Percentiles rank a stretch among this genome's conserved stretches.
Conservation (phyloP, 2,329 filamentous ascomycete species). For the Leptodontidium sp. region DNA sequence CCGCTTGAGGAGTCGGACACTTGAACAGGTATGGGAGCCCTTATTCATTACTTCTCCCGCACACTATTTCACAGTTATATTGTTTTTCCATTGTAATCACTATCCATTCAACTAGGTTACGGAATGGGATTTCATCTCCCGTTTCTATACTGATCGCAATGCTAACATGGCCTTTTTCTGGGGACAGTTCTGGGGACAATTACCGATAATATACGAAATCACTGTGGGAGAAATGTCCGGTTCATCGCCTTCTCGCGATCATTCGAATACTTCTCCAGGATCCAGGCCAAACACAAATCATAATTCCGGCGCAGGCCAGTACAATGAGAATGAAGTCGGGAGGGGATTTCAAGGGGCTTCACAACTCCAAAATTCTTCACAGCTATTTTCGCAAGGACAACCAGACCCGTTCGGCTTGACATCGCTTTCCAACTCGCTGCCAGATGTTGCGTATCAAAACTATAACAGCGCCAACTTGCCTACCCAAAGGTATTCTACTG, state of each 20-base stretch:
- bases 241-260: conserved; percentile 30
- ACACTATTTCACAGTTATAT: not conserved
- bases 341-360: conserved; percentile 21
- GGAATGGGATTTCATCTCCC: not conserved
- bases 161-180: conserved; percentile 38
- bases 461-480: conserved; percentile 30
- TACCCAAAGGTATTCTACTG: conserved; percentile 36
- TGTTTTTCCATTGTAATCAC: not conserved
- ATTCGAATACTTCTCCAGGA: conserved; percentile 27
- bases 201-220: conserved; percentile 30
- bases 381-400: conserved; percentile 32
- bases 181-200: conserved; percentile 34
- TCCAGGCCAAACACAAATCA: conserved; percentile 24
- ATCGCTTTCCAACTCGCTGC: conserved; percentile 38
- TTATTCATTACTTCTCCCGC: not conserved
- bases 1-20: not conserved
- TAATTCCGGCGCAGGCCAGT: conserved; percentile 13
- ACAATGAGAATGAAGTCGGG: conserved; percentile 23
- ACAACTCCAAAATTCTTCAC: conserved; percentile 22
- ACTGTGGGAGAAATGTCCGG: conserved; percentile 39
- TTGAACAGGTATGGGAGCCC: conserved; percentile 4
- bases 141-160: conserved; percentile 1
- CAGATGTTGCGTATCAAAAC: conserved; percentile 41
- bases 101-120: not conserved
- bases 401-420: conserved; percentile 41